Conservation (phyloP, 345 rosid genomes). For the Salix brachista region DNA sequence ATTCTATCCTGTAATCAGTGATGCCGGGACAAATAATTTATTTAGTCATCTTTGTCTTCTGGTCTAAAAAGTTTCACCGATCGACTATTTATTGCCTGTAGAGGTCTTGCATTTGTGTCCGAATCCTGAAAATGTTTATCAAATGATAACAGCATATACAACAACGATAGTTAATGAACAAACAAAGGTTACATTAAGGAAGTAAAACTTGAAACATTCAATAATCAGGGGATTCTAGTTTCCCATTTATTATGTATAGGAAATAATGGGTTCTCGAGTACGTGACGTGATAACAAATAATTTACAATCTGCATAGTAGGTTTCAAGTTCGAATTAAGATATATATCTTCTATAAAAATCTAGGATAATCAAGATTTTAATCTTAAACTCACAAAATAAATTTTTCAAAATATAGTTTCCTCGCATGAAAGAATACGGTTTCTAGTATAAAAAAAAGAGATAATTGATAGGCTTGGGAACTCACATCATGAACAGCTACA, state of each 20-base stretch:
- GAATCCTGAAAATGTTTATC: conserved; percentile 38
- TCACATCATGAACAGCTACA: conserved; percentile 77
- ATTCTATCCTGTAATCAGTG: neutral
- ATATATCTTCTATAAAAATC: no score
- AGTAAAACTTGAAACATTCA: neutral
- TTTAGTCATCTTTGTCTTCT: neutral
- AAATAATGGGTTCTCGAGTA: no score
- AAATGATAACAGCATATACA: neutral
- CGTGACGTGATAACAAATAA: no score
- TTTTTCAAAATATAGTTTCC: no score
- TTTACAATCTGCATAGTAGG: no score
- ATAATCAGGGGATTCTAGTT: neutral
- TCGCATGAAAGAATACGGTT: no score
- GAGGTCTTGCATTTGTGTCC: conserved; percentile 63
- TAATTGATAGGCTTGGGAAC: conserved; percentile 5
- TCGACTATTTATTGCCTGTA: conserved; percentile 44
- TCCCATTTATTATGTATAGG: neutral
- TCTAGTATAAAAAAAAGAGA: no score
- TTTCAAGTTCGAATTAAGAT: no score
- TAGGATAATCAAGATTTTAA: no score
- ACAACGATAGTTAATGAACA: neutral
- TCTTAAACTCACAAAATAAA: no score
- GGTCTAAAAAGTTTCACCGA: conserved; percentile 44
- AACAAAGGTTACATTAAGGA: neutral
- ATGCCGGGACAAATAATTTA: neutral